Evolutionary conservation across 2,329 filamentous ascomycete species (phyloP).

Genomic region (Rhynchosporium agropyri): DNA sequence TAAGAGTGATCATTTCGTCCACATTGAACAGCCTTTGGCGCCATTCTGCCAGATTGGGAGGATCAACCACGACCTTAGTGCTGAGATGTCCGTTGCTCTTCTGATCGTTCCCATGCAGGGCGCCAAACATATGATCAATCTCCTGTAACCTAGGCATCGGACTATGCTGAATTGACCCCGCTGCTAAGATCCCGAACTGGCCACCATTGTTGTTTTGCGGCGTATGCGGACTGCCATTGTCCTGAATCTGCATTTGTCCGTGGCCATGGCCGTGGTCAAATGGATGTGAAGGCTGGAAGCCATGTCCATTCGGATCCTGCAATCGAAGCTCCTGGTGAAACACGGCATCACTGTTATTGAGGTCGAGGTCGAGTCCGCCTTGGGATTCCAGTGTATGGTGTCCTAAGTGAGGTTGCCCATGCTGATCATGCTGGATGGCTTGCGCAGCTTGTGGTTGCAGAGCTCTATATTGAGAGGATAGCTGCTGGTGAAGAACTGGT

Average conservation of each 20-base stretch:
- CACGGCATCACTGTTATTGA: constrained; percentile 46
- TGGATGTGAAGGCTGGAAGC: constrained; percentile 41
- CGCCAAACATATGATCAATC: constrained; percentile 45
- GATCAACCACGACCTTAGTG: constrained; percentile 62
- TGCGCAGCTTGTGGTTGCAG: constrained; percentile 42
- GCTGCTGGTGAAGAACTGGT: constrained; percentile 40
- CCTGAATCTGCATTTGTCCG: constrained; percentile 38
- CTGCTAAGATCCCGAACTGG: constrained; percentile 53
- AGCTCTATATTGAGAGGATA: constrained; percentile 37
- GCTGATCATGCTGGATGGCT: constrained; percentile 41
- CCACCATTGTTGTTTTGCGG: constrained; percentile 45
- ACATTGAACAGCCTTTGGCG: constrained; percentile 73
- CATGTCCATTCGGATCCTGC: constrained; percentile 43
- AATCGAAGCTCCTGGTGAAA: constrained; percentile 46
- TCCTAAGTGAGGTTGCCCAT: constrained; percentile 39
- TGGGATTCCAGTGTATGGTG: constrained; percentile 44
- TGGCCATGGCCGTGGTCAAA: constrained; percentile 44
- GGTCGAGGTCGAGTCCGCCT: constrained; percentile 45
- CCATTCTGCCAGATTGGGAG: constrained; percentile 70
- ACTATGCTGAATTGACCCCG: constrained; percentile 41
- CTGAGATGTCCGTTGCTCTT: constrained; percentile 56
- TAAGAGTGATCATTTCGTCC: constrained; percentile 72
- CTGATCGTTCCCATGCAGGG: constrained; percentile 45
- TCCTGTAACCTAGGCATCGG: constrained; percentile 43
- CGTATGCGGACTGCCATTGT: constrained; percentile 42